Evolutionary conservation across 805 yeast genomes (phyloP), one percentile per base, ranked within the genome.

Genomic region (Ogataea methanolica): DNA sequence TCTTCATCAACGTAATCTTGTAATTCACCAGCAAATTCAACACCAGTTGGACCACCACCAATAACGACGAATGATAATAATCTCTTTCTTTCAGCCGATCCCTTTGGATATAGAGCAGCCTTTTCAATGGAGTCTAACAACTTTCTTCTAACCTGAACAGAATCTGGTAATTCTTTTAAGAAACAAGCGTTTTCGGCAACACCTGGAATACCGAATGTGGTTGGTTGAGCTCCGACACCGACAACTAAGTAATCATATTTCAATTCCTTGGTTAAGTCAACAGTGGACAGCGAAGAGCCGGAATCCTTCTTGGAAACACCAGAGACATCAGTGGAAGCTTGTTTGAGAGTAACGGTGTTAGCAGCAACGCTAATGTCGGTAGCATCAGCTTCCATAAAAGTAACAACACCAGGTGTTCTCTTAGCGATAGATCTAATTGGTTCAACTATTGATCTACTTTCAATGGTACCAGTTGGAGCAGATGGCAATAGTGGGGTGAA

Each of bases 11-110:
- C 71, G 68, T 75, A 76, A 61, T 76, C 81, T 63, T 76, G 79
- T 53, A 76, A 59, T 59, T 76, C 81, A 57, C 79, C 81, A 47
- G 81, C 81, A 45, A 74, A 75, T 58, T 76, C 81, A 48, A 76
- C 81, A 65, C 81, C 81, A 43, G 81, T 76, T 58, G 81, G 81
- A 50, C 81, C 81, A 63, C 81, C 81, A 55, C 81, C 81, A 56
- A 79, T 76, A 45, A 76, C 79, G 47, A 76, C 75, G 53, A 76
- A 70, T 33, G 76, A 70, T 56, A 76, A 68, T 54, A 76, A 69
- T 66, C 80, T 69, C 65, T 70, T 70, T 67, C 81, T 70, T 58
- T 76, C 80, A 17, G 75, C 69, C 55, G 75, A 76, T 41, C 72
- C 79, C 56, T 68, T 70, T 38, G 80, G 80, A 54, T 73, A 72